phyloP scores from a whole-genome alignment of 83 land plant species.

The Picea mariana region DNA sequence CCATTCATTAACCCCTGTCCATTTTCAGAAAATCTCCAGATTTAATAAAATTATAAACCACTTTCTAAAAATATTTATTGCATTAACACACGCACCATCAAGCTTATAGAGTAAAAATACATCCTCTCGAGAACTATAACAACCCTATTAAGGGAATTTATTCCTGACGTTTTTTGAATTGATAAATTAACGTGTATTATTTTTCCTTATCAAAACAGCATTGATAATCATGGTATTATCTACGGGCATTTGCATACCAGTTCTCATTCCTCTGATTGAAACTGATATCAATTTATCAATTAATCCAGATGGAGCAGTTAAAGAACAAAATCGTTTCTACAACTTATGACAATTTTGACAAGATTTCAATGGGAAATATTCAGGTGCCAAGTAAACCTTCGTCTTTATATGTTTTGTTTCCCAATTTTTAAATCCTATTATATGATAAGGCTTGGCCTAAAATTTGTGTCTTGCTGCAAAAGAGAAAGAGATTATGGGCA shows the following conservation, averaged over 20 bases:
- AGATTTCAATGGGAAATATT: constrained; percentile 81
- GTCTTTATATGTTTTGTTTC: neutral
- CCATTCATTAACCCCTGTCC: too few species aligned
- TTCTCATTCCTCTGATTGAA: constrained; percentile 71
- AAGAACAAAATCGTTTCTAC: constrained; percentile 21
- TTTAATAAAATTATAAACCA: too few species aligned
- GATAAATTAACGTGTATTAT: too few species aligned
- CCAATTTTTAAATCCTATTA: neutral
- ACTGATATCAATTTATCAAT: constrained; percentile 40
- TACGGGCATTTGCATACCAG: constrained; percentile 62
- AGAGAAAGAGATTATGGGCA: constrained; percentile 65
- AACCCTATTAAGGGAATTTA: too few species aligned
- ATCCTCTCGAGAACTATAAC: too few species aligned
- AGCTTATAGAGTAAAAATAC: too few species aligned
- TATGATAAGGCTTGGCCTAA: too few species aligned
- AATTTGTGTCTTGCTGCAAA: constrained; percentile 11
- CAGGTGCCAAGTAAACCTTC: constrained; percentile 34
- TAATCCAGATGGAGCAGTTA: neutral
- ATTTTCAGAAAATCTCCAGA: too few species aligned
- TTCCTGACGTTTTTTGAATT: too few species aligned
- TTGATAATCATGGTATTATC: constrained; percentile 64
- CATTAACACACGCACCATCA: too few species aligned
- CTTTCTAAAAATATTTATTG: too few species aligned
- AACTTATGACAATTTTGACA: constrained; percentile 58
- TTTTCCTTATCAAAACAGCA: constrained; percentile 31